phyloP scores from a whole-genome alignment of 2,329 filamentous ascomycete species.

The Tolypocladium tropicale region DNA sequence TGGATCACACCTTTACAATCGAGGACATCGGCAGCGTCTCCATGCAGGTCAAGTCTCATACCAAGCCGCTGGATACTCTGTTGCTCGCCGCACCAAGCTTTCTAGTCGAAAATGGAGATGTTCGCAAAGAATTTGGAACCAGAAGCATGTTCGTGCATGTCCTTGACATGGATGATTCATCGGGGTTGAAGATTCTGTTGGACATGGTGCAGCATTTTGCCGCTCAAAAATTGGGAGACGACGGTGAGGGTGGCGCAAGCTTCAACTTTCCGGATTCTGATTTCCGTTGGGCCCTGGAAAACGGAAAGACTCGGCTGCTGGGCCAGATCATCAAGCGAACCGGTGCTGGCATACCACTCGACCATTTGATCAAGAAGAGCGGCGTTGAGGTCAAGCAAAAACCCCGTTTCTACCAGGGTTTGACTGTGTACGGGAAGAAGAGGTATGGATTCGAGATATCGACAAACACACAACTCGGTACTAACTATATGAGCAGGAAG shows the following conservation, averaged over 20 bases:
- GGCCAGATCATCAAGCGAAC: constrained; percentile 53
- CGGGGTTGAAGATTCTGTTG: constrained; percentile 47
- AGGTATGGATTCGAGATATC: constrained; percentile 18
- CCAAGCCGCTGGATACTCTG: constrained; percentile 45
- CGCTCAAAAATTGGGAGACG: constrained; percentile 21
- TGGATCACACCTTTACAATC: constrained; percentile 62
- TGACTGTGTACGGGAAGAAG: constrained; percentile 68
- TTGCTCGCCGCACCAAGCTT: constrained; percentile 24
- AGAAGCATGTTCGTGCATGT: constrained; percentile 30
- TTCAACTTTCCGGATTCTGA: constrained; percentile 28
- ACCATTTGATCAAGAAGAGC: constrained; percentile 53
- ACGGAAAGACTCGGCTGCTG: constrained; percentile 46
- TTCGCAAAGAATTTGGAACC: constrained; percentile 1
- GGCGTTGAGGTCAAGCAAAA: constrained; percentile 54
- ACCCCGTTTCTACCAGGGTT: constrained; percentile 64
- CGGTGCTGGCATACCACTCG: constrained; percentile 60
- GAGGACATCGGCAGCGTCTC: constrained; percentile 64
- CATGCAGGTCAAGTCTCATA: constrained; percentile 55
- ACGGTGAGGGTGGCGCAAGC: constrained; percentile 20
- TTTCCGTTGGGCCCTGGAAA: constrained; percentile 33
- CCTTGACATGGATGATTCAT: constrained; percentile 40
- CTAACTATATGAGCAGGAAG: constrained; percentile 21
- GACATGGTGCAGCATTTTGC: constrained; percentile 38
- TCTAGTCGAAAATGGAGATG: constrained; percentile 16
- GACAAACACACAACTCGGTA: neutral